A percentile compares a stretch with the other conserved stretches of the same genome.
Evolutionary conservation across 2,329 filamentous ascomycete species (phyloP).

Genomic region (Verticillium tricorpus): DNA sequence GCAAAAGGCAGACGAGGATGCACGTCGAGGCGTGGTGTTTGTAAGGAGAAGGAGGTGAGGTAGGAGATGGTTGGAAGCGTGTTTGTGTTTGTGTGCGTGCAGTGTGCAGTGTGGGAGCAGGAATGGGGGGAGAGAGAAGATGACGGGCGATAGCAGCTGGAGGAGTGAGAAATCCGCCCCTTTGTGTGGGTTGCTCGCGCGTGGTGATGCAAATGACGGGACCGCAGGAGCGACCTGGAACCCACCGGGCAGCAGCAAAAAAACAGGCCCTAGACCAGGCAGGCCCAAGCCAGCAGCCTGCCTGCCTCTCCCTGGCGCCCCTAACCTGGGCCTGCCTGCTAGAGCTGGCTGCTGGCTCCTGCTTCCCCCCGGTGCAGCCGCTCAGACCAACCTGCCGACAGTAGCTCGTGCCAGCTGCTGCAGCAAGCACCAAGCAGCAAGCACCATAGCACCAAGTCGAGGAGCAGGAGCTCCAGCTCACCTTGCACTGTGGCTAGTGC

Average conservation of each 20-base stretch:
- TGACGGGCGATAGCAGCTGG: background rate
- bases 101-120: background rate
- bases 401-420: background rate
- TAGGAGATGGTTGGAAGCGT: background rate
- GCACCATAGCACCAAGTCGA: background rate
- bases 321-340: background rate
- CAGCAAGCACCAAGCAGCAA: background rate
- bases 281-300: too few relatives aligned
- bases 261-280: background rate
- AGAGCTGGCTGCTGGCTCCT: background rate
- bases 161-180: background rate
- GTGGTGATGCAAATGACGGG: constrained; percentile 5
- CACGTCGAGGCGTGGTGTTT: background rate
- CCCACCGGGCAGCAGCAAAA: background rate
- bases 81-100: background rate
- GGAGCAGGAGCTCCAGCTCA: constrained; percentile 1
- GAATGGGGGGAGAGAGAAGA: background rate
- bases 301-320: background rate
- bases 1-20: constrained; percentile 9
- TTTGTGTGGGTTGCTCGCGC: background rate
- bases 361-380: background rate
- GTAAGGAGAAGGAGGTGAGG: background rate
- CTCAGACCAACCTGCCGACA: background rate
- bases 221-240: background rate
- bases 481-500: constrained; percentile 13